A percentile compares a stretch with the other conserved stretches of the same genome.
Conservation (phyloP, 1,139 yeast species). For the Waltiozyma solani region DNA sequence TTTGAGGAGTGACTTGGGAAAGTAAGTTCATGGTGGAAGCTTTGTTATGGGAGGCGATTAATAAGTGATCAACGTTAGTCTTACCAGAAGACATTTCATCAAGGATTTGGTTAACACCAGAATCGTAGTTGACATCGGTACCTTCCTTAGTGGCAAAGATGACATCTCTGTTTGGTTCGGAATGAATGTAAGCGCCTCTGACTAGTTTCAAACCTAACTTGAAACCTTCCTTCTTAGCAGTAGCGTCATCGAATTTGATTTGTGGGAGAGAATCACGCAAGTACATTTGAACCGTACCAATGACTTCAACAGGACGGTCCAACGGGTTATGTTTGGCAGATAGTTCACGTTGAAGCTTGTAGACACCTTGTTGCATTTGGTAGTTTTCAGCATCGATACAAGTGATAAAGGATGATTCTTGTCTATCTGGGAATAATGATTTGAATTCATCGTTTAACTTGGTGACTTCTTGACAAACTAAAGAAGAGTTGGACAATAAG, state of each 20-base stretch:
- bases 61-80: constrained; percentile 68
- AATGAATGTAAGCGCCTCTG: constrained; percentile 95
- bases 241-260: constrained; percentile 49
- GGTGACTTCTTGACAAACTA: constrained; percentile 45
- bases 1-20: constrained; percentile 22
- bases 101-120: constrained; percentile 57
- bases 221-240: constrained; percentile 56
- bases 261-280: constrained; percentile 59
- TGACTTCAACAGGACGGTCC: constrained; percentile 52
- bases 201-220: constrained; percentile 84
- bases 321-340: constrained; percentile 63
- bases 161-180: constrained; percentile 66
- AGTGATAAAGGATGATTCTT: constrained; percentile 74
- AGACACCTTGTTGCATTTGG: constrained; percentile 84
- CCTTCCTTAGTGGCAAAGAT: constrained; percentile 70
- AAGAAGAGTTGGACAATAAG: constrained; percentile 56
- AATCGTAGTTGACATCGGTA: constrained; percentile 69
- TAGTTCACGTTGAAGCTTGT: constrained; percentile 78
- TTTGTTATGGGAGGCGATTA: constrained; percentile 87
- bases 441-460: constrained; percentile 40
- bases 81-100: constrained; percentile 40
- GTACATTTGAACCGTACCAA: constrained; percentile 93
- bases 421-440: constrained; percentile 51
- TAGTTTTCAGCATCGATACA: constrained; percentile 91
- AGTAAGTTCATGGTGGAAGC: constrained; percentile 51